Percentiles rank a stretch among this genome's conserved stretches.
phyloP scores from a whole-genome alignment of 2,329 filamentous ascomycete genomes.

The Thermoascus crustaceus region DNA sequence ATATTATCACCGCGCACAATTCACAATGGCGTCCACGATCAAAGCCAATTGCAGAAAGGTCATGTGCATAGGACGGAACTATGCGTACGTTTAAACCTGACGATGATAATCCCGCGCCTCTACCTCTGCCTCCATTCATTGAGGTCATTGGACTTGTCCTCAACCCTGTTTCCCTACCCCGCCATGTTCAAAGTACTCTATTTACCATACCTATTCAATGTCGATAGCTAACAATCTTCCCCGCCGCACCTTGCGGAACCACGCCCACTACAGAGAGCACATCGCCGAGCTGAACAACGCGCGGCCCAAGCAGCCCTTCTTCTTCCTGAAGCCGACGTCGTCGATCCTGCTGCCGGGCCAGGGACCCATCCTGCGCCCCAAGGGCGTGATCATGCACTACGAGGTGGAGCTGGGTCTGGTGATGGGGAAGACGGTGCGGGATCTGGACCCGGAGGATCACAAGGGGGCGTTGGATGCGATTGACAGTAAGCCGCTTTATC shows the following conservation, averaged over 20 bases:
- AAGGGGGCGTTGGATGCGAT: slow-evolving; percentile 74
- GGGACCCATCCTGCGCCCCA: slow-evolving; percentile 73
- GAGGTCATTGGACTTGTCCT: slow-evolving; percentile 1
- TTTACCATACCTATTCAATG: slow-evolving; percentile 4
- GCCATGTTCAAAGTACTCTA: slow-evolving; percentile 4
- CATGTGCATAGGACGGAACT: slow-evolving; percentile 92
- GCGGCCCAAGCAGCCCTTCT: slow-evolving; percentile 90
- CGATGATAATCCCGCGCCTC: slow-evolving; percentile 2
- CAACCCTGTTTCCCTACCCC: slow-evolving; percentile 3
- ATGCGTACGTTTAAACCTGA: slow-evolving; percentile 58
- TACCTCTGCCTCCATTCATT: not conserved
- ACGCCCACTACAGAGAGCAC: slow-evolving; percentile 59
- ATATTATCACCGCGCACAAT: no score
- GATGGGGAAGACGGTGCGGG: slow-evolving; percentile 70
- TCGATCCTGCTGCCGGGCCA: slow-evolving; percentile 72
- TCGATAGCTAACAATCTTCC: slow-evolving; percentile 11
- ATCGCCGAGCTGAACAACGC: slow-evolving; percentile 83
- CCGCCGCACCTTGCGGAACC: no score
- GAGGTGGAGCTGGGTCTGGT: slow-evolving; percentile 90
- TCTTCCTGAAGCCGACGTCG: slow-evolving; percentile 92
- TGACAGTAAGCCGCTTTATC: slow-evolving; percentile 47
- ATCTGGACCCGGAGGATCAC: slow-evolving; percentile 66
- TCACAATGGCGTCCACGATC: slow-evolving; percentile 34
- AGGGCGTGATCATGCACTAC: slow-evolving; percentile 80
- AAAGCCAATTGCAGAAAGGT: slow-evolving; percentile 59